These are phyloP conservation scores for Lentinus tigrinus DNA, from an alignment of 768 basidiomycete species.

Conservation along the genomic window DNA sequence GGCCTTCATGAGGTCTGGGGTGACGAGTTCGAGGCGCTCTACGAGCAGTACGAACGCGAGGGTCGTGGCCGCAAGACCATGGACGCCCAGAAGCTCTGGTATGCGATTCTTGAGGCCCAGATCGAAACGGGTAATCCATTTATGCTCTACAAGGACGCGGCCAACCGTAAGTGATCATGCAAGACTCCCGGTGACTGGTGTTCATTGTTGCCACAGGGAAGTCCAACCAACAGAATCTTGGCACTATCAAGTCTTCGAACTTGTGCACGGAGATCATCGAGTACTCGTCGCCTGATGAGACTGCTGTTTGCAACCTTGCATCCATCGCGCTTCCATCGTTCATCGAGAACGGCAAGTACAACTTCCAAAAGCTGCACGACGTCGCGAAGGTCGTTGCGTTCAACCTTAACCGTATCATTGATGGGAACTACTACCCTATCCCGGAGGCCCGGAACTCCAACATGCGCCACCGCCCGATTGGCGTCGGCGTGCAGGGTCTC, in stretches of 20 bases:
- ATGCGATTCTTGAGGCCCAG: conserved; percentile 93
- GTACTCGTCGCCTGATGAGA: conserved; percentile 96
- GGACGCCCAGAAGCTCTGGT: conserved; percentile 98
- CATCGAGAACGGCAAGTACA: conserved; percentile 77
- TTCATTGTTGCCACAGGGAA: conserved; percentile 55
- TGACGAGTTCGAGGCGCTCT: conserved; percentile 85
- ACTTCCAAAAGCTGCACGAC: conserved; percentile 94
- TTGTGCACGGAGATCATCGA: conserved; percentile 99
- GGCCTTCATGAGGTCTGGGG: conserved; percentile 86
- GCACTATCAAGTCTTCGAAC: conserved; percentile 99
- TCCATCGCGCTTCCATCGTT: conserved; percentile 94
- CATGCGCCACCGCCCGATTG: conserved; percentile 96
- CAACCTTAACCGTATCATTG: conserved; percentile 95
- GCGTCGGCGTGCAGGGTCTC: conserved; percentile 95
- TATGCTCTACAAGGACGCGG: conserved; percentile 98
- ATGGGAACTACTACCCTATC: conserved; percentile 93
- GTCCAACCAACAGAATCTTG: conserved; percentile 97
- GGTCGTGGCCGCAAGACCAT: conserved; percentile 82
- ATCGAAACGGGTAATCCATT: conserved; percentile 99
- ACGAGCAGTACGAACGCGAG: conserved; percentile 85
- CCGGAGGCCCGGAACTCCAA: conserved; percentile 90
- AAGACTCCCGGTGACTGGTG: neutral
- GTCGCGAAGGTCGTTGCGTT: conserved; percentile 89
- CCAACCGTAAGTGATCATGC: conserved; percentile 63
- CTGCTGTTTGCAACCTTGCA: conserved; percentile 97